A percentile compares a stretch with the other conserved stretches of the same genome.
Evolutionary conservation across 179 eudicot species (phyloP).

Genomic region (Sideroxylon spinosum): DNA sequence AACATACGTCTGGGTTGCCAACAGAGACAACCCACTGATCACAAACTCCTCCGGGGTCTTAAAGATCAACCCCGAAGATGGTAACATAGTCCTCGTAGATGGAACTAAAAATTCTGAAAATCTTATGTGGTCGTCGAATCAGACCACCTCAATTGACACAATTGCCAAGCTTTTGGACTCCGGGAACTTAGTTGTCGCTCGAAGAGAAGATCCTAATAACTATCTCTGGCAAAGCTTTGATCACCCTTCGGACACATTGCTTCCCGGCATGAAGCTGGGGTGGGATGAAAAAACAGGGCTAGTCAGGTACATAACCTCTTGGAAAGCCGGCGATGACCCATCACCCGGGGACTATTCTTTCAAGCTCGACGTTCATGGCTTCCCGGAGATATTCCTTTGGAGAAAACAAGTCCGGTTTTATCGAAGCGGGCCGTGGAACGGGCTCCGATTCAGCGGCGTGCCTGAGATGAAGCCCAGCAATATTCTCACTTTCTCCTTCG

Average conservation of each 20-base stretch:
- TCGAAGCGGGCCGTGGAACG: slow-evolving; percentile 9
- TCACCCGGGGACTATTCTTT: slow-evolving; percentile 36
- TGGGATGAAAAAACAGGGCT: slow-evolving; percentile 32
- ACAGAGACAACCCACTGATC: slow-evolving; percentile 40
- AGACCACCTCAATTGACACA: not conserved
- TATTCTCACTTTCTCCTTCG: not conserved
- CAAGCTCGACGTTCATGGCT: slow-evolving; percentile 32
- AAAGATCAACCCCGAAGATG: slow-evolving; percentile 23
- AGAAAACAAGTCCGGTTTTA: not conserved
- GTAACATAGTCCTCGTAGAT: slow-evolving; percentile 18
- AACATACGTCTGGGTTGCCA: slow-evolving; percentile 45
- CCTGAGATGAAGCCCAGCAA: not conserved
- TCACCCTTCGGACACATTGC: slow-evolving; percentile 35
- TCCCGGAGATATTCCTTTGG: slow-evolving; percentile 43
- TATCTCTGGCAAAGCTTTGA: slow-evolving; percentile 19
- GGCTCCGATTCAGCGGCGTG: not conserved
- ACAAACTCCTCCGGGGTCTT: slow-evolving; percentile 22
- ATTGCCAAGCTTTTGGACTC: slow-evolving; percentile 10
- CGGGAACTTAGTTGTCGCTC: slow-evolving; percentile 1
- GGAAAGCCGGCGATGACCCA: slow-evolving; percentile 50
- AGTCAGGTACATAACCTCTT: slow-evolving; percentile 37
- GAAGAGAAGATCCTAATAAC: not conserved
- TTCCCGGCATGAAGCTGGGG: slow-evolving; percentile 58
- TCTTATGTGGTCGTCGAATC: slow-evolving; percentile 21
- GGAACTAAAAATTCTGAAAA: not conserved